Evolutionary conservation across 1,139 yeast species (phyloP), one percentile per base, ranked within the genome.

Genomic region (Wickerhamomyces sp.): DNA sequence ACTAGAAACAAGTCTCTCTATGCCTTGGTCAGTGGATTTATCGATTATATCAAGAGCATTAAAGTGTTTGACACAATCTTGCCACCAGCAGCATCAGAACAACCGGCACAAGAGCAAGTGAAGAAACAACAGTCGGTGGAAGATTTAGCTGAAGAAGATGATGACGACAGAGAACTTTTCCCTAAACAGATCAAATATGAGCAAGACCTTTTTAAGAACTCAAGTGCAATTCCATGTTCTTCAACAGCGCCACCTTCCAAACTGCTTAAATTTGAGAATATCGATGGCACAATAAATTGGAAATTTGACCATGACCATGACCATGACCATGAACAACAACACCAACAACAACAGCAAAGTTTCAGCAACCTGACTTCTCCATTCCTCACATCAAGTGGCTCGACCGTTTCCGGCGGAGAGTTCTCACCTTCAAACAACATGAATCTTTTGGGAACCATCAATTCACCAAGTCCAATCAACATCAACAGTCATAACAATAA

Each of bases 281-380:
- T 57, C 11, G 61, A 66, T 26, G 84, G 84, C 4, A 77, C 74
- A 45, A 64, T 76, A 14, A 78, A 73, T 41, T 77, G 81, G 77
- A 68, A 68, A 9, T 64, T 75, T 39, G 63, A 75, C 13, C 76
- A 38, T 18, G 38, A 19, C 34, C 40, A 28, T 43, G 46, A 36
- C 30, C 20, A 20, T 26, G 26, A 22, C 10, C 28, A 28, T 9
- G 17, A 33, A n/a, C 19, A 31, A 29, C 13, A 12, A 9, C n/a
- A n/a, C n/a, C n/a, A n/a, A n/a, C n/a, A n/a, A n/a, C n/a, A n/a
- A n/a, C n/a, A n/a, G n/a, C n/a, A n/a, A n/a, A n/a, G n/a, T n/a
- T 11, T 37, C 31, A 44, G 30, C 32, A 41, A 17, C 21, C 26
- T 37, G 14, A 45, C 44, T 4, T 40, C 49, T 1, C 49, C 51